phyloP scores from a whole-genome alignment of 331 rosid genomes.

The Acacia pycnantha region DNA sequence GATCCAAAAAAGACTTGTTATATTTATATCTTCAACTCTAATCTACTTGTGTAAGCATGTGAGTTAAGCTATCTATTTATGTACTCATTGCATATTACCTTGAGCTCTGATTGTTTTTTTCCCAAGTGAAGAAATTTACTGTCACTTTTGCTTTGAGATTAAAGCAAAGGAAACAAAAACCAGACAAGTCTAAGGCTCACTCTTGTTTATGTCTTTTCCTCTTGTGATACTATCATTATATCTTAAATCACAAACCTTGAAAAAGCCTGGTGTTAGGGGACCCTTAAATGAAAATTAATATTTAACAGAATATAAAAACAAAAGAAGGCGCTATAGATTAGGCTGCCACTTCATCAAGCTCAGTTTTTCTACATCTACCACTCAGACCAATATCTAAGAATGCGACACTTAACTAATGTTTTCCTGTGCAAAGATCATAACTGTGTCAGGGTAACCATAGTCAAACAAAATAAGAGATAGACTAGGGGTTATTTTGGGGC shows the following conservation, averaged over 20 bases:
- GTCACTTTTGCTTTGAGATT: slow-evolving; percentile 36
- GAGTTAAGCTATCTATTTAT: slow-evolving; percentile 2
- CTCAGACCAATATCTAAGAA: not conserved
- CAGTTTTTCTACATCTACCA: not conserved
- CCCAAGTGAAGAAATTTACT: not conserved
- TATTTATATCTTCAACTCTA: not conserved
- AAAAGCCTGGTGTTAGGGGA: slow-evolving; percentile 4
- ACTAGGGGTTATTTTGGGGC: too few relatives aligned
- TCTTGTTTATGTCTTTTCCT: slow-evolving; percentile 30
- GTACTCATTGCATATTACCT: not conserved
- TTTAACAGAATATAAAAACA: not conserved
- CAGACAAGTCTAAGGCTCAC: slow-evolving; percentile 31
- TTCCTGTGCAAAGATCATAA: not conserved
- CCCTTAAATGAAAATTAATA: not conserved
- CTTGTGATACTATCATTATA: slow-evolving; percentile 20
- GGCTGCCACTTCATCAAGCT: slow-evolving; percentile 26
- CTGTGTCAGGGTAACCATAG: not conserved
- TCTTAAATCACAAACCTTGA: slow-evolving; percentile 39
- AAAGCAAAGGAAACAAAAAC: slow-evolving; percentile 15
- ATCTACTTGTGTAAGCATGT: not conserved
- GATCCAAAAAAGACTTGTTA: not conserved
- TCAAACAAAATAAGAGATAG: not conserved
- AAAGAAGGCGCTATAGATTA: slow-evolving; percentile 24
- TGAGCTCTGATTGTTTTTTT: not conserved
- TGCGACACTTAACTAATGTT: not conserved